These are phyloP conservation scores for Stachybotrys chlorohalonatus DNA, from an alignment of 2,329 filamentous ascomycete genomes.

Conservation along the genomic window DNA sequence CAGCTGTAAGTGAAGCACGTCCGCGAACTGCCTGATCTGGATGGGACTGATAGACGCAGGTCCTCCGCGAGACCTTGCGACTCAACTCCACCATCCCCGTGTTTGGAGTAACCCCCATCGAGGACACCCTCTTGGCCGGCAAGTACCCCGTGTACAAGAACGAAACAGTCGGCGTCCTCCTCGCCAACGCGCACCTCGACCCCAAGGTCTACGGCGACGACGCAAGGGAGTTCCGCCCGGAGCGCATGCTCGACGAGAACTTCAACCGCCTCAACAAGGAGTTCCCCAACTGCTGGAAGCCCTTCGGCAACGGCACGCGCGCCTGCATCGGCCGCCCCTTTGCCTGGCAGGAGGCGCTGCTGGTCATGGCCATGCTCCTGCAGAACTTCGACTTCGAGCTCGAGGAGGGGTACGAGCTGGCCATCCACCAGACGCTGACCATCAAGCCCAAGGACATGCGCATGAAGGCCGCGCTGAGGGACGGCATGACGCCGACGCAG, in stretches of 20 bases:
- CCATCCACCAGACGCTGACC: slow-evolving; percentile 45
- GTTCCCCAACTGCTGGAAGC: slow-evolving; percentile 32
- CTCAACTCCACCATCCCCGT: slow-evolving; percentile 16
- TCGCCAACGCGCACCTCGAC: slow-evolving; percentile 44
- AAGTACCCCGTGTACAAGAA: slow-evolving; percentile 42
- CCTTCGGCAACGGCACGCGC: slow-evolving; percentile 43
- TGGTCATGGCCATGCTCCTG: slow-evolving; percentile 43
- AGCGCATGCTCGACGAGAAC: slow-evolving; percentile 51
- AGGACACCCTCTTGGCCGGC: slow-evolving; percentile 38
- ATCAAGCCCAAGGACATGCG: slow-evolving; percentile 52
- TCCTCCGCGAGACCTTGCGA: slow-evolving; percentile 46
- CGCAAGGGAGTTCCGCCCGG: slow-evolving; percentile 47
- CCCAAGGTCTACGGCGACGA: slow-evolving; percentile 47
- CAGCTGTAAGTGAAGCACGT: slow-evolving; percentile 26
- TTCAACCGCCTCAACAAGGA: slow-evolving; percentile 25
- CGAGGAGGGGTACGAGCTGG: slow-evolving; percentile 44
- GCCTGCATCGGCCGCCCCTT: slow-evolving; percentile 45
- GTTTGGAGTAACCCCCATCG: slow-evolving; percentile 18
- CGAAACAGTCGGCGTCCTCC: slow-evolving; percentile 32
- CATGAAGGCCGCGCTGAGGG: slow-evolving; percentile 45
- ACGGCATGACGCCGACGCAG: slow-evolving; percentile 25
- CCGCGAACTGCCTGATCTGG: background rate
- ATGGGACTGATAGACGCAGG: slow-evolving; percentile 3
- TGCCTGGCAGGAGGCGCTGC: slow-evolving; percentile 43
- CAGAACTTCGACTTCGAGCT: slow-evolving; percentile 59